Evolutionary conservation across 2,329 filamentous ascomycete species (phyloP).

Genomic region (Ascochyta fabae): DNA sequence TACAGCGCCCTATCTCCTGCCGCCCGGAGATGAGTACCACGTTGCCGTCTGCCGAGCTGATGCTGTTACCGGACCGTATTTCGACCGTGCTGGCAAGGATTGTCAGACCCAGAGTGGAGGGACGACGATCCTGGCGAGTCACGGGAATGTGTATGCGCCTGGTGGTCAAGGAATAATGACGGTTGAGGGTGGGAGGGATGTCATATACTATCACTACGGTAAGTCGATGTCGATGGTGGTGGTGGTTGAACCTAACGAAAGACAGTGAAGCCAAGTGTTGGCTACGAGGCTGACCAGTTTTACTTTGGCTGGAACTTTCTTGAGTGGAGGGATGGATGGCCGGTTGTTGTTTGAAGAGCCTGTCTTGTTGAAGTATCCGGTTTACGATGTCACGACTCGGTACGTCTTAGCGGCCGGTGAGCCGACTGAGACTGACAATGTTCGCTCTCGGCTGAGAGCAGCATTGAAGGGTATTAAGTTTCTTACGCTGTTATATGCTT

Average conservation of each 20-base stretch:
- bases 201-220: conserved; percentile 45
- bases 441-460: background rate
- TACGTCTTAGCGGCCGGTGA: background rate
- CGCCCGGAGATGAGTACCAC: conserved; percentile 65
- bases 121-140: conserved; percentile 64
- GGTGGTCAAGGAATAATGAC: conserved; percentile 41
- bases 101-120: conserved; percentile 63
- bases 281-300: conserved; percentile 34
- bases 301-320: conserved; percentile 43
- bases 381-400: background rate
- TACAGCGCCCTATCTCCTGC: conserved; percentile 47
- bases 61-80: conserved; percentile 59
- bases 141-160: conserved; percentile 52
- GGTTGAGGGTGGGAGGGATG: conserved; percentile 20
- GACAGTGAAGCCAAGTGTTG: conserved; percentile 32
- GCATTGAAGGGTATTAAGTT: background rate
- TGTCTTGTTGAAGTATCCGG: too few species aligned
- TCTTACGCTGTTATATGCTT: background rate
- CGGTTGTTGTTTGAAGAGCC: conserved; percentile 17
- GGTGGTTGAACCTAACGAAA: conserved; percentile 7
- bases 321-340: conserved; percentile 39
- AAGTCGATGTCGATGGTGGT: conserved; percentile 1
- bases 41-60: conserved; percentile 66
- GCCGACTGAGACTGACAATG: background rate
- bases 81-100: conserved; percentile 28